phyloP scores from a whole-genome alignment of 1,139 yeast species.

The Lodderomyces pseudojiufengensis region DNA sequence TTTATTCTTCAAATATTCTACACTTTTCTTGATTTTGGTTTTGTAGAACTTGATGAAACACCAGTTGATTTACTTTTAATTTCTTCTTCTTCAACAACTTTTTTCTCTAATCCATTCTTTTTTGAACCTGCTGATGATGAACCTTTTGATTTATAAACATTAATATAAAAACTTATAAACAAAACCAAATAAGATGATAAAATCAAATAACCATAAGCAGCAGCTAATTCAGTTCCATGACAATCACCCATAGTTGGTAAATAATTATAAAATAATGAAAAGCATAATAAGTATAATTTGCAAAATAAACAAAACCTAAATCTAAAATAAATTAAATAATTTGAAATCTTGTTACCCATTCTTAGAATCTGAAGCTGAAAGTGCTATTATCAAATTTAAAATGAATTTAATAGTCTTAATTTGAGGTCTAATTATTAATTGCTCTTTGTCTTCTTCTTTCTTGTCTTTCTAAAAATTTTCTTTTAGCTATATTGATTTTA shows the following conservation, averaged over 20 bases:
- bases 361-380: too few relatives aligned
- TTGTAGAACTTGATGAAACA: slow-evolving; percentile 15
- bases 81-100: slow-evolving; percentile 5
- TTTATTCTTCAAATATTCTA: slow-evolving; percentile 16
- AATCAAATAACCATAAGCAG: slow-evolving; percentile 83
- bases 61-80: slow-evolving; percentile 13
- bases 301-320: slow-evolving; percentile 85
- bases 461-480: too few relatives aligned
- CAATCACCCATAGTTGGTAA: slow-evolving; percentile 86
- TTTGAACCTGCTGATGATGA: neutral
- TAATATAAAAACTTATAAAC: slow-evolving; percentile 90
- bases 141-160: slow-evolving; percentile 56
- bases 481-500: too few relatives aligned
- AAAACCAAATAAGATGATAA: slow-evolving; percentile 85
- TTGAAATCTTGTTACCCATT: slow-evolving; percentile 97
- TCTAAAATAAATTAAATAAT: slow-evolving; percentile 91
- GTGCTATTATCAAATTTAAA: too few relatives aligned
- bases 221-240: slow-evolving; percentile 91
- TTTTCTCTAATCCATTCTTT: slow-evolving; percentile 3
- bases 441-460: too few relatives aligned
- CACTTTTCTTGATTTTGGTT: slow-evolving; percentile 46
- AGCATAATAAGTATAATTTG: slow-evolving; percentile 79
- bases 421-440: too few relatives aligned
- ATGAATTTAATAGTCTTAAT: too few relatives aligned
- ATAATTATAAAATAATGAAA: slow-evolving; percentile 48